Conservation (phyloP, 2,329 filamentous ascomycete species). For the Leptographium wingfieldii region DNA sequence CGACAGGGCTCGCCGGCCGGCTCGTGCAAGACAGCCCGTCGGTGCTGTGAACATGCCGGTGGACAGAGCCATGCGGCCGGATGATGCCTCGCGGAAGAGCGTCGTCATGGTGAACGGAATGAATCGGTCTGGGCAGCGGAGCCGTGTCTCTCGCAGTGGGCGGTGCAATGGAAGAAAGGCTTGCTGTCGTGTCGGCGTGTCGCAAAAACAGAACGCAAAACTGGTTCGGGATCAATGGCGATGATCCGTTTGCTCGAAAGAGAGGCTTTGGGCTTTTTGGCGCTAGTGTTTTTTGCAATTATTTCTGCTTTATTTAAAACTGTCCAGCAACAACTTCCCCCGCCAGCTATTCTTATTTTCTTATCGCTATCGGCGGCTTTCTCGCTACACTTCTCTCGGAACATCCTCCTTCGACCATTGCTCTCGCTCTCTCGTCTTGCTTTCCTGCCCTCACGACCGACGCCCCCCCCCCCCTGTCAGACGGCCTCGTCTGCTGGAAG, state of each 20-base stretch:
- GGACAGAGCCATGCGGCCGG: background rate
- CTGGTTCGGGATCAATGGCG: background rate
- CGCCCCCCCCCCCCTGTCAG: background rate
- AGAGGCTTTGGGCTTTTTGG: background rate
- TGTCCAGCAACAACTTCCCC: background rate
- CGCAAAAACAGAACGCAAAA: background rate
- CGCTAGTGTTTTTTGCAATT: background rate
- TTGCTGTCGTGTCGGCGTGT: background rate
- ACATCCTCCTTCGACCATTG: background rate
- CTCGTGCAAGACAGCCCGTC: background rate
- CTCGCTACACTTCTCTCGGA: background rate
- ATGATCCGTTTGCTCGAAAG: background rate
- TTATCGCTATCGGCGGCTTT: background rate
- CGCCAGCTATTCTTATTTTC: background rate
- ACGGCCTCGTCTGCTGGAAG: conserved; percentile 7
- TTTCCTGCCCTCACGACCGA: background rate
- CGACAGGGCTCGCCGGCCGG: conserved; percentile 19
- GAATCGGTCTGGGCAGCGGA: background rate
- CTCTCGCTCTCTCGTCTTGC: background rate
- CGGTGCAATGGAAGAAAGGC: background rate
- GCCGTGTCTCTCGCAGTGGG: background rate
- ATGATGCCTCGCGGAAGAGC: background rate
- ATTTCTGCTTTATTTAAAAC: background rate
- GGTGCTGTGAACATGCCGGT: background rate
- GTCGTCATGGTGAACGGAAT: background rate